These are phyloP conservation scores for Fusarium sacchari DNA, from an alignment of 2,329 filamentous ascomycete genomes.

Conservation along the genomic window DNA sequence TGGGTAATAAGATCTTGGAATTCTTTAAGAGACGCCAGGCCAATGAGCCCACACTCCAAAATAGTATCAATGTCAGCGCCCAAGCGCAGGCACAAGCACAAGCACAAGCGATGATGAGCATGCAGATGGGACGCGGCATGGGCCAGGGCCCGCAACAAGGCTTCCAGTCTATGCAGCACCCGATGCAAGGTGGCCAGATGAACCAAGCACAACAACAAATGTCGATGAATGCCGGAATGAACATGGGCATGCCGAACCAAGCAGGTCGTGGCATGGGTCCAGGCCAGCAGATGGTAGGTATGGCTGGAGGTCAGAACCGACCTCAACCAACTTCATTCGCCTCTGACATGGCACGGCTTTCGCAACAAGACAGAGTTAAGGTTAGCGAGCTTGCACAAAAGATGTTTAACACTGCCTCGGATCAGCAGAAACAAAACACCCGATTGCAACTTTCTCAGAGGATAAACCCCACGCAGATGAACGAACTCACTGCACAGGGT, in stretches of 20 bases:
- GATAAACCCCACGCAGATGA: conserved; percentile 53
- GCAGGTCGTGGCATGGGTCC: conserved; percentile 54
- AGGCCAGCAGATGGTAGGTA: conserved; percentile 53
- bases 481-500: conserved; percentile 56
- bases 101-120: conserved; percentile 61
- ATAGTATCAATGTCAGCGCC: conserved; percentile 58
- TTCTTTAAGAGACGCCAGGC: conserved; percentile 62
- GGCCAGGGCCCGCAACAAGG: conserved; percentile 61
- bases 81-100: conserved; percentile 51
- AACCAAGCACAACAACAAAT: conserved; percentile 54
- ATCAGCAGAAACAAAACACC: conserved; percentile 54
- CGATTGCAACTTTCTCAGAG: conserved; percentile 51
- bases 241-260: conserved; percentile 50
- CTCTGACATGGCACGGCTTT: conserved; percentile 52
- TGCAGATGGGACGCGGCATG: conserved; percentile 64
- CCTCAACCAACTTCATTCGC: conserved; percentile 41
- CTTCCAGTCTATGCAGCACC: conserved; percentile 68
- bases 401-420: conserved; percentile 53
- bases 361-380: conserved; percentile 56
- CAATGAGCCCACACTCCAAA: conserved; percentile 61
- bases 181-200: conserved; percentile 65
- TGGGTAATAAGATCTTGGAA: conserved; percentile 59
- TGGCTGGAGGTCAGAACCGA: conserved; percentile 50
- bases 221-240: conserved; percentile 44
- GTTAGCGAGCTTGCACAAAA: conserved; percentile 57